These are phyloP conservation scores for Trichoderma harzianum DNA, from an alignment of 2,329 filamentous ascomycete genomes.

Conservation along the genomic window DNA sequence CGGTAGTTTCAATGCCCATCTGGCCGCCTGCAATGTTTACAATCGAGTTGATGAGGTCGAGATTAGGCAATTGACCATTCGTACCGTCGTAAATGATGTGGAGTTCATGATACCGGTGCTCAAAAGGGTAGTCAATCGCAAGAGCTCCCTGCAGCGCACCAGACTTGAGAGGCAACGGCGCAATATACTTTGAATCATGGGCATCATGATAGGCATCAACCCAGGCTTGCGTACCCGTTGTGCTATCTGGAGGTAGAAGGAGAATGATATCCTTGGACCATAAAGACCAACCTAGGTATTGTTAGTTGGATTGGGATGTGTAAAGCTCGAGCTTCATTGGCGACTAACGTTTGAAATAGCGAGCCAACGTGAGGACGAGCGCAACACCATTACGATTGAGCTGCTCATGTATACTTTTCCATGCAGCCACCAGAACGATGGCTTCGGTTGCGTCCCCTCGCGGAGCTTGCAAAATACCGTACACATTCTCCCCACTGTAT, in stretches of 20 bases:
- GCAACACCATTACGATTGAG: constrained; percentile 86
- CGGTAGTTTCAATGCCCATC: constrained; percentile 79
- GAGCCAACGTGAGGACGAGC: constrained; percentile 77
- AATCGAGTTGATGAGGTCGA: constrained; percentile 93
- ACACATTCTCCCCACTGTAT: constrained; percentile 82
- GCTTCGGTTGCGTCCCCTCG: constrained; percentile 95
- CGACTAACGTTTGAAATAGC: constrained; percentile 81
- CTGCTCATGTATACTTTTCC: constrained; percentile 75
- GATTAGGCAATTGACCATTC: constrained; percentile 91
- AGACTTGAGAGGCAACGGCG: constrained; percentile 80
- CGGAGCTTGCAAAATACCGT: constrained; percentile 88
- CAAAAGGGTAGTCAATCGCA: constrained; percentile 88
- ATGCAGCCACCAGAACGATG: constrained; percentile 86
- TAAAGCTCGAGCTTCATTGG: background rate
- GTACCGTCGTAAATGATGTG: constrained; percentile 93
- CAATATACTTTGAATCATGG: constrained; percentile 67
- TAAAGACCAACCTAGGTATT: constrained; percentile 73
- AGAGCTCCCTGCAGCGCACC: constrained; percentile 89
- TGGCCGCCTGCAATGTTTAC: constrained; percentile 84
- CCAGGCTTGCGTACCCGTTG: constrained; percentile 90
- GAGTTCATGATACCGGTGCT: constrained; percentile 78
- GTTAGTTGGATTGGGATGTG: constrained; percentile 20
- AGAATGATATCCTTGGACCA: constrained; percentile 99
- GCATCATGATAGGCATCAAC: constrained; percentile 96
- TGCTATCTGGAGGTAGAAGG: constrained; percentile 82